Evolutionary conservation across 345 rosid genomes (phyloP).

Genomic region (Nasturtium officinale): DNA sequence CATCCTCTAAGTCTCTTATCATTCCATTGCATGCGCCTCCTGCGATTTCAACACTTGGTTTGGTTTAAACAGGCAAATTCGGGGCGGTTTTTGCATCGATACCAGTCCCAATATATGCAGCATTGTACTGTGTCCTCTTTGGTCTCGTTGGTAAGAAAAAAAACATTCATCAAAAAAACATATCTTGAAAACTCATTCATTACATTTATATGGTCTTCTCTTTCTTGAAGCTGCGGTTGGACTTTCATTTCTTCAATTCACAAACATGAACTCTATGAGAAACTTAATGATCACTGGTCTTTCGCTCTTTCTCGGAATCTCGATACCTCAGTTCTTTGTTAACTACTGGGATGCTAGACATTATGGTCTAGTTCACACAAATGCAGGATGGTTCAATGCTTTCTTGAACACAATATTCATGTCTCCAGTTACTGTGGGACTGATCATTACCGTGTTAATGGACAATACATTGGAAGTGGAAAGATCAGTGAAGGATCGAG

Average conservation of each 20-base stretch:
- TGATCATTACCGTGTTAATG: slow-evolving; percentile 73
- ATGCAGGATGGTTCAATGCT: slow-evolving; percentile 86
- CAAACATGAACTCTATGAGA: slow-evolving; percentile 96
- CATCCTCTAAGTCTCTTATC: background rate
- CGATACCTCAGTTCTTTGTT: slow-evolving; percentile 78
- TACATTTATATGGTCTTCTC: background rate
- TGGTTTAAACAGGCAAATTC: slow-evolving; percentile 68
- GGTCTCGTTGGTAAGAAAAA: slow-evolving; percentile 74
- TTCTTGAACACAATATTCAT: slow-evolving; percentile 85
- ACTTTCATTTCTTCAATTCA: slow-evolving; percentile 92
- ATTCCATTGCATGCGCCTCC: background rate
- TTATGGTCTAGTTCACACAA: slow-evolving; percentile 77
- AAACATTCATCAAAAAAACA: background rate
- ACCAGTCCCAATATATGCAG: slow-evolving; percentile 90
- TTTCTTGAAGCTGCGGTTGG: slow-evolving; percentile 78
- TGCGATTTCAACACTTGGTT: background rate
- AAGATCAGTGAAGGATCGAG: slow-evolving; percentile 84
- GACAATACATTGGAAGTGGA: slow-evolving; percentile 85
- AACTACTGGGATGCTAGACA: slow-evolving; percentile 64
- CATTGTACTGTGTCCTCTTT: slow-evolving; percentile 80
- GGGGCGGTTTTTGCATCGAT: slow-evolving; percentile 98
- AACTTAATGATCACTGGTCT: slow-evolving; percentile 83
- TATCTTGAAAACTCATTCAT: background rate
- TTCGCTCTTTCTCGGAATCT: slow-evolving; percentile 83
- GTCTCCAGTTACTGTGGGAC: slow-evolving; percentile 77